Evolutionary conservation across 495 filamentous ascomycete species (phyloP), one percentile per base, ranked within the genome.

Genomic region (Pseudoneurospora amorphoporcata): DNA sequence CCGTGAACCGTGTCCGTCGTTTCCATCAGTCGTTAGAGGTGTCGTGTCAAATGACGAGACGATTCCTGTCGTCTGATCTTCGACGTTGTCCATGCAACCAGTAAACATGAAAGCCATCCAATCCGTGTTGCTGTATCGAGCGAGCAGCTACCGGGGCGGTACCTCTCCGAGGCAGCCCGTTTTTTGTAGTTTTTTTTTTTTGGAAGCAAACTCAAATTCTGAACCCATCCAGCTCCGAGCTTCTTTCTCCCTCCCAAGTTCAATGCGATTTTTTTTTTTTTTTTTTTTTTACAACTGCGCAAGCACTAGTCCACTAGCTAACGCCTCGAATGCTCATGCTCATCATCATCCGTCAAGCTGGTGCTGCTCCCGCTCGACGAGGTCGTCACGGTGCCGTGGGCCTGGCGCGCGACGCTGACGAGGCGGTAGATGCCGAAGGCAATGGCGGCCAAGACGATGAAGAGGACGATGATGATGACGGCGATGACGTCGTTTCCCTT

Each of bases 391-490:
- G 77, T 78, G 70, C 68, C 73, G 69, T 83, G 82, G 72, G 83
- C 80, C 17, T 78, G 75, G 17, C 86, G 75, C 39, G 86, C 86
- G 5, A 86, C 73, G 75, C 80, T 83, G 75, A 88, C 86, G 35
- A 89, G 81, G 68, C 81, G 80, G 78, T 89, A 93, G 83, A 93
- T 92, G 71, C 85, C 87, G 77, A 90, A 91, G 47, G 87, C 90
- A 73, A 90, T 89, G 73, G 89, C 81, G 53, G 89, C 90, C 37
- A 94, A 87, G 65, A 93, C 79, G 79, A 93, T 80, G 82, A 93
- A 93, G 73, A 94, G 87, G 47, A 93, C 76, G 82, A 94, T 92
- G 81, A 94, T 90, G 82, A 94, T 94, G 80, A 94, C 87, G 40
- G 91, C 92, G 81, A 94, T 92, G 78, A 90, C 87, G 82, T 92